Base-by-base conservation (phyloP, 2,329 filamentous ascomycete genomes). In the Colletotrichum karsti region DNA sequence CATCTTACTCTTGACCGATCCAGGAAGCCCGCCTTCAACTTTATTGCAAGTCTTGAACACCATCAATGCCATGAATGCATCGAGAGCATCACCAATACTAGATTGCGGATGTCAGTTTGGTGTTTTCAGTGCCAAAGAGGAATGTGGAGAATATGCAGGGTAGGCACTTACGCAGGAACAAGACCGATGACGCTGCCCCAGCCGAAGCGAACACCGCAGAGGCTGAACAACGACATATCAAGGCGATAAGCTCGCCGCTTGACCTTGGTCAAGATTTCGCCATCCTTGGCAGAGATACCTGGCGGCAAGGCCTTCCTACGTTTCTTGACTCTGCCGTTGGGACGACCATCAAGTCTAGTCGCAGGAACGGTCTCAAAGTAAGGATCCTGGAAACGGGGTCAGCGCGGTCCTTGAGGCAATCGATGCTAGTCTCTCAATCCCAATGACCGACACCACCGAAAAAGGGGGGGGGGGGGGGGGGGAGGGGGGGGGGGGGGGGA, bases 181-280 rank as follows among this genome's bases (percentile, higher is more conserved):
- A 98, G 77, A 13, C 91, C 96, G 74, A 98, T 93, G 65, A 97
- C 88, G 73, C 91, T 92, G 57, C 93, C 90, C 94, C 94, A 98
- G 61, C 96, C 96, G 76, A 98, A 95, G 65, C 91, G 89, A 67
- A 97, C 87, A 46, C 94, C 94, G 71, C 92, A 88, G 76, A 93
- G 88, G 75, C 88, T 94, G 83, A 95, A 97, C 6, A 97, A 87
- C 62, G 88, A 89, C 84, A 94, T 92, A 79, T 98, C 96, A 26
- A 98, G 88, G 39, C 90, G 87, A 80, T 97, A 97, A 35, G 96
- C 94, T 66, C 92, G 88, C 73, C 92, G 88, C 79, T 97, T 95
- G 73, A 97, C 93, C 74, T 92, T 92, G 73, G 92, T 97, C 71
- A 98, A 89, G 72, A 98, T 85, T 70, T 92, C 87, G 75, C 87